Base-by-base conservation (phyloP, 371 early-diverging fungal genomes). In the Rhizopus arrhizus region DNA sequence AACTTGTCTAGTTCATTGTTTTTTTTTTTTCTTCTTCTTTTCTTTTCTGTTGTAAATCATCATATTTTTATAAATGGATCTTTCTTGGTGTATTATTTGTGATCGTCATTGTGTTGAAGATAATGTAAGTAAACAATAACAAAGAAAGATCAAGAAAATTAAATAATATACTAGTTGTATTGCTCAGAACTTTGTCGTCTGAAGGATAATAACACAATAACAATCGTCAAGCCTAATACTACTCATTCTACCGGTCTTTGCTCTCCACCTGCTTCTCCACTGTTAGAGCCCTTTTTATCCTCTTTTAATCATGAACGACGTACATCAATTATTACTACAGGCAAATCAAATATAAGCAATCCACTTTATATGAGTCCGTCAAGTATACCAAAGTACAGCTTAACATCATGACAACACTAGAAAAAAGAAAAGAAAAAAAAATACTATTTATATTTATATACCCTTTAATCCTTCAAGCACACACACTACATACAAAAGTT, bases 11-110 rank as follows among this genome's bases (percentile, higher is more conserved):
- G 0, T n/a, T 12, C 12, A 40, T 12, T 40, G 8, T 40, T 40
- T 10, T 7, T 1, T 10, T 40, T 2, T 10, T 40, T 10, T 7
- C 8, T 10, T 40, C 40, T 10, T 40, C 40, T 40, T 7, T 40
- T 7, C 40, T 40, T 40, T 40, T 40, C 40, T 40, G 2, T 40
- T 40, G 40, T 11, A 43, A 5, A 0, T 22, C 22, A 22, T 22
- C 22, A 22, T 22, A 22, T 22, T 22, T 22, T 22, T 22, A 22
- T 22, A 52, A 31, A 72, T 72, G 72, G 72, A 72, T 63, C 68
- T 72, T 53, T 72, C 72, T 65, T 72, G 72, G 72, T 72, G 72
- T 58, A 72, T 72, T 42, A 72, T 72, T 42, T 72, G 72, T 40
- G 72, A 72, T 57, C 60, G 66, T 57, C 72, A 68, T n/a, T 72